Base-by-base conservation (phyloP, 202 grass and related monocot genomes). In the Digitaria exilis region DNA sequence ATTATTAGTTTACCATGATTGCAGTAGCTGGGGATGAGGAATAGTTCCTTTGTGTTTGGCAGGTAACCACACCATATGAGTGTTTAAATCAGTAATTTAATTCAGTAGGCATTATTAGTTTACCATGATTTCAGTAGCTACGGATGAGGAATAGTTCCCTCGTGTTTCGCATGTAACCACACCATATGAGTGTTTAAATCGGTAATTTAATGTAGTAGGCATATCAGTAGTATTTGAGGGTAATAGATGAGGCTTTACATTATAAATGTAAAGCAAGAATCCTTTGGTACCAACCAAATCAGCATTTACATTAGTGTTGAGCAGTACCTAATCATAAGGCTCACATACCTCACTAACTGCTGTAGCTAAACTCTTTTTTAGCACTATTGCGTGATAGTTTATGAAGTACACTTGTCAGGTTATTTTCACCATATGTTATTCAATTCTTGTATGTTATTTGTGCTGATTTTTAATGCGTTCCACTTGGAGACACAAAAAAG, bases 271-370 rank as follows among this genome's bases (percentile, higher is more conserved):
- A 78, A 67, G 26, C 28, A 60, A 44, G 39, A 78, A n/a, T 42
- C 21, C 60, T 46, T 70, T n/a, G 15, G 29, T 51, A 17, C n/a
- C n/a, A n/a, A n/a, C n/a, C 58, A 69, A 75, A 22, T 56, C 31
- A 68, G 46, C n/a, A 68, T 68, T n/a, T 68, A 44, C 19, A 69
- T 61, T 70, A 71, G 62, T 89, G 45, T 64, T 77, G 16, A 72
- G 58, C 72, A 19, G 7, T 58, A 69, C 18, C 52, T 26, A 37
- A 70, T 50, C 28, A 52, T 28, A 80, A 76, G 28, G 34, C 24
- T 46, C 34, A 71, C 26, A 21, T 14, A 12, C 18, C 9, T 62
- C 0, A 15, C 34, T 42, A 45, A 62, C 35, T 43, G 22, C 7
- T 76, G 24, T 50, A 35, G 41, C 22, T 65, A 49, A 48, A 57